phyloP scores from a whole-genome alignment of 345 rosid species.

The Dipteronia sinensis region DNA sequence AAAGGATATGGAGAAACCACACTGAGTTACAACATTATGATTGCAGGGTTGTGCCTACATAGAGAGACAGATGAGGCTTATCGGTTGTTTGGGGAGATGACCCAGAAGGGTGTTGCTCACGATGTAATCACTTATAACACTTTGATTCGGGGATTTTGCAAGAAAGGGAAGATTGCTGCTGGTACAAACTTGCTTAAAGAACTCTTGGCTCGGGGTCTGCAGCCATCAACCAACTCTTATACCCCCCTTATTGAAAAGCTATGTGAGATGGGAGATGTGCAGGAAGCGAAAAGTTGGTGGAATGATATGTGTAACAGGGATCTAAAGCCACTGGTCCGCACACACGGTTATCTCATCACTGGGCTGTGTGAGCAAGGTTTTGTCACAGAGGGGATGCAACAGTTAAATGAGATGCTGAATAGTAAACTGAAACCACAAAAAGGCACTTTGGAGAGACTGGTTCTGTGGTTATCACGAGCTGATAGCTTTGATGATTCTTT shows the following conservation, averaged over 20 bases:
- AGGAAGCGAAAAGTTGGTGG: conserved; percentile 38
- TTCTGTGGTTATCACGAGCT: conserved; percentile 18
- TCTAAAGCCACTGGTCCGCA: conserved; percentile 24
- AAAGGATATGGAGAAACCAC: conserved; percentile 51
- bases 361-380: conserved; percentile 32
- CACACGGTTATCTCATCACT: conserved; percentile 26
- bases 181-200: conserved; percentile 33
- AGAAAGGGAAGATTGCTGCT: conserved; percentile 37
- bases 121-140: conserved; percentile 48
- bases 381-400: conserved; percentile 34
- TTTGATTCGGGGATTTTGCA: conserved; percentile 54
- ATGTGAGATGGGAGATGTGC: conserved; percentile 31
- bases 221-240: conserved; percentile 33
- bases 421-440: conserved; percentile 29
- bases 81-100: conserved; percentile 54
- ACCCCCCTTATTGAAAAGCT: conserved; percentile 33
- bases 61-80: conserved; percentile 49
- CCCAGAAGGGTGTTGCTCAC: conserved; percentile 46
- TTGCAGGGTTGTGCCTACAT: conserved; percentile 44
- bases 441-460: conserved; percentile 13
- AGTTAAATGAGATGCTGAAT: conserved; percentile 34
- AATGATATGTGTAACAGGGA: conserved; percentile 37
- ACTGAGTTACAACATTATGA: conserved; percentile 49
- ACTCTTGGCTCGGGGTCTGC: conserved; percentile 41
- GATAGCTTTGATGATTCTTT: conserved; percentile 43